A percentile compares a stretch with the other conserved stretches of the same genome.
Conservation (phyloP, 345 rosid genomes). For the Citrus unshiu region DNA sequence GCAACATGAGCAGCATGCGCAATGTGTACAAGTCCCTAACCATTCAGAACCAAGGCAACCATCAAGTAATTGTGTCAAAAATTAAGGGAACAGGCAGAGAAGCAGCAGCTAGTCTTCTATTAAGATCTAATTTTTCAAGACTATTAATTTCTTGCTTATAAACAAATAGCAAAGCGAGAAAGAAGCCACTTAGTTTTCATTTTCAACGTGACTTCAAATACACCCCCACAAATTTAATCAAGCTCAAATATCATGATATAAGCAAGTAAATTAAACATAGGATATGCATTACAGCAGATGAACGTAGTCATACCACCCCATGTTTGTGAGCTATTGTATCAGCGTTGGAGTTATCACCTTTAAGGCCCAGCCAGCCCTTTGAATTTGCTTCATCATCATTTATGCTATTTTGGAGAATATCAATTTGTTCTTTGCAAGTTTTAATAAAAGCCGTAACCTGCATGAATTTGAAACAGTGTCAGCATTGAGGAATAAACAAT, state of each 20-base stretch:
- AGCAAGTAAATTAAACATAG: not conserved
- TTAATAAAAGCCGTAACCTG: constrained; percentile 82
- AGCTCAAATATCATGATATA: not conserved
- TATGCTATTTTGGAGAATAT: constrained; percentile 69
- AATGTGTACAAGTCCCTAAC: not conserved
- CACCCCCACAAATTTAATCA: no score
- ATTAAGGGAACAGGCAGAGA: not conserved
- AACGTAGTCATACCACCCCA: constrained; percentile 67
- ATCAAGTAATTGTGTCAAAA: not conserved
- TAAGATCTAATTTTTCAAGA: not conserved
- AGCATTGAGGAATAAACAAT: not conserved
- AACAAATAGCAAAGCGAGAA: not conserved
- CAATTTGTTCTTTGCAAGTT: constrained; percentile 86
- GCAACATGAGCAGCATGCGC: not conserved
- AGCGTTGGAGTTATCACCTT: constrained; percentile 51
- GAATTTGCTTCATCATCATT: constrained; percentile 63
- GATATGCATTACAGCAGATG: not conserved
- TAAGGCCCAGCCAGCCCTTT: constrained; percentile 80
- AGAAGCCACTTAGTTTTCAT: not conserved
- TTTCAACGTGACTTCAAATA: no score
- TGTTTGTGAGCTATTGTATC: constrained; percentile 91
- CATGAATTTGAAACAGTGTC: not conserved
- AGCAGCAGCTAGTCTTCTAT: not conserved
- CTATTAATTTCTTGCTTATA: not conserved
- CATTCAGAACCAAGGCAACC: not conserved